Base-by-base conservation (phyloP, 2,329 filamentous ascomycete genomes). In the Xenosphaeropsis pyriputrescens region DNA sequence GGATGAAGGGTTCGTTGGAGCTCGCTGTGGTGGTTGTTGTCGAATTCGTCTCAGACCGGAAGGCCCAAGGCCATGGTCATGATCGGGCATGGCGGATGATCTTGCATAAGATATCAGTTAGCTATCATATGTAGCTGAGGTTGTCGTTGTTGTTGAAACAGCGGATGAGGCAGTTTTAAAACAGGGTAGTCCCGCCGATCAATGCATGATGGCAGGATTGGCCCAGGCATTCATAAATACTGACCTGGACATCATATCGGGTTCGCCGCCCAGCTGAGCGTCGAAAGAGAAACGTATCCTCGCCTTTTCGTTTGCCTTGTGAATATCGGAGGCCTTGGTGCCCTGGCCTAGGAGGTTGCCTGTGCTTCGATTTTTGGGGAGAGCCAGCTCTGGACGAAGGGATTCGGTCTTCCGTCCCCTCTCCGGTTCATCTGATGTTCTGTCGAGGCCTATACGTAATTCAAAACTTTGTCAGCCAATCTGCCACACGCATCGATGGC, bases 41-140 rank as follows among this genome's bases (percentile, higher is more conserved):
- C 91, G 83, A 58, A 98, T 98, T 52, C 91, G 82, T 56, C 88
- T 81, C 53, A 98, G 71, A 47, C 91, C 88, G 40, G 85, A 93
- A 33, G 80, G 71, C 39, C 85, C 85, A 45, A 91, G 63, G 49
- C 85, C 85, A 67, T 91, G 83, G 53, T 93, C 86, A 61, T 89
- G 85, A 60, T 89, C 86, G 47, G 76, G 69, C 56, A 93, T 72
- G 55, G 93, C 72, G 53, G 85, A 75, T 52, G 84, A 85, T 65
- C 85, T 93, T 57, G 44, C 43, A 44, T 40, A 43, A 42, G 40
- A 42, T 39, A 45, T 45, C 40, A 36, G 46, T 52, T 46, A 51
- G 48, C 45, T 41, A 34, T 26, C 22, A 26, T 26, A 9, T 26
- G 22, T 26, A 26, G 4, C 22, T 26, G 22, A 19, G 12, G 22